Evolutionary conservation across 495 filamentous ascomycete genomes (phyloP).

Genomic region (Opeltia flavorubescens): DNA sequence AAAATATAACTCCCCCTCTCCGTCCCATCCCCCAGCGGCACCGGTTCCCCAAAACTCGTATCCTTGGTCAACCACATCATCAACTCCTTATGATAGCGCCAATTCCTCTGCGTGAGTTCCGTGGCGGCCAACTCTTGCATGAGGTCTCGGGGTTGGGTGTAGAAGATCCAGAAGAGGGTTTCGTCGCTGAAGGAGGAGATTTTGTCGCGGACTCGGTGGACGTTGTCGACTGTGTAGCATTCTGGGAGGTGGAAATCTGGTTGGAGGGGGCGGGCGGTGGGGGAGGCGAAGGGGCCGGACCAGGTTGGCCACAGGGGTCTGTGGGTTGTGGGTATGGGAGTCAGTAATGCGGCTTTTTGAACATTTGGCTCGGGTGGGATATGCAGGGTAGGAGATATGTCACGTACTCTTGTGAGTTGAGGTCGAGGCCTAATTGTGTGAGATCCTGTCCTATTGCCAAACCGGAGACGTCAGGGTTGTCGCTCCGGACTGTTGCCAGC

Average conservation of each 20-base stretch:
- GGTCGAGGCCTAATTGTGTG: constrained; percentile 59
- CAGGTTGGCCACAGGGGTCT: constrained; percentile 53
- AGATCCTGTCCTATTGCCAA: constrained; percentile 71
- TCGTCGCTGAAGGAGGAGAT: constrained; percentile 78
- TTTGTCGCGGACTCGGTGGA: constrained; percentile 63
- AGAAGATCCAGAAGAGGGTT: constrained; percentile 90
- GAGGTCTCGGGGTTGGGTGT: constrained; percentile 69
- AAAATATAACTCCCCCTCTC: constrained; percentile 83
- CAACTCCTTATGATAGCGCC: constrained; percentile 84
- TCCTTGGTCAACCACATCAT: constrained; percentile 88
- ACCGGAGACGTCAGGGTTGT: constrained; percentile 59
- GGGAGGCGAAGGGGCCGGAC: constrained; percentile 55
- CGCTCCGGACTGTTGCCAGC: constrained; percentile 62
- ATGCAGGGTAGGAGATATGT: constrained; percentile 1
- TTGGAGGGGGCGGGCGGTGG: constrained; percentile 54
- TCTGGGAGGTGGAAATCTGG: constrained; percentile 67
- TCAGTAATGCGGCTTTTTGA: constrained; percentile 27
- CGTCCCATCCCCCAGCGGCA: constrained; percentile 46
- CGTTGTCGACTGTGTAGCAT: constrained; percentile 79
- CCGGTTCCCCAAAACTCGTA: constrained; percentile 53
- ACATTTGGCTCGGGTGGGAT: constrained; percentile 19
- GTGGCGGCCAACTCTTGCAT: constrained; percentile 73
- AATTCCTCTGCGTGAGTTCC: constrained; percentile 71
- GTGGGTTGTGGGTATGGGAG: not conserved
- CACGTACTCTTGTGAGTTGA: constrained; percentile 64